Base-by-base conservation (phyloP, 1,284 basidiomycete genomes). In the Cryptococcus neoformans region DNA sequence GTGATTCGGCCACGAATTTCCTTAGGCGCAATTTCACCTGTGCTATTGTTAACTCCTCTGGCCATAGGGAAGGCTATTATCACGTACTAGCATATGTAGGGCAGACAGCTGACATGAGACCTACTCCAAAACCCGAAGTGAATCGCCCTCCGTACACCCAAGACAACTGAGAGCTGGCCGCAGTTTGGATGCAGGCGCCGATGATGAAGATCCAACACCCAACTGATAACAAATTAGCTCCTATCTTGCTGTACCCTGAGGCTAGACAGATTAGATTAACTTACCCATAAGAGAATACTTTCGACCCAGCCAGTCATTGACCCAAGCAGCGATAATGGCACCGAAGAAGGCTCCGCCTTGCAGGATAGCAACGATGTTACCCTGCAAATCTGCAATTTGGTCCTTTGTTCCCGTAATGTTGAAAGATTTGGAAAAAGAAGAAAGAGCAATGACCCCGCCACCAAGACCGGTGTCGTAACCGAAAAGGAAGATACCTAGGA, bases 341-440 rank as follows among this genome's bases (percentile, higher is more conserved):
- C 89, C 88, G 67, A 90, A 90, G 80, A 90, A 90, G 10, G 74
- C 73, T 36, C 88, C 88, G 2, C 85, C 88, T 70, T 89, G 88
- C 16, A 90, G 81, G 17, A 90, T 87, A 8, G 87, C 86, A 28
- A 90, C 88, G 41, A 86, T 81, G 65, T 85, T 84, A 55, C 73
- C 64, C 66, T 68, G 62, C 10, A 73, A 59, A 9, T 60, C 44
- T 4, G 67, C 59, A 38, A 68, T 57, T 46, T 76, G 64, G 44
- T 55, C 49, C 6, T 57, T 59, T 34, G 60, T 49, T 49, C 80
- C 81, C 7, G 82, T 36, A 34, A 89, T 80, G 6, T 84, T 83
- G 65, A 89, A 90, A 46, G 83, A 80, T 8, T 75, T 51, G 61
- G 83, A 76, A 78, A 91, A 90, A 63, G 83, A 85, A 3, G 71